These are phyloP conservation scores for Artemisia tridentata DNA, from an alignment of 129 eudicot genomes.

Conservation along the genomic window DNA sequence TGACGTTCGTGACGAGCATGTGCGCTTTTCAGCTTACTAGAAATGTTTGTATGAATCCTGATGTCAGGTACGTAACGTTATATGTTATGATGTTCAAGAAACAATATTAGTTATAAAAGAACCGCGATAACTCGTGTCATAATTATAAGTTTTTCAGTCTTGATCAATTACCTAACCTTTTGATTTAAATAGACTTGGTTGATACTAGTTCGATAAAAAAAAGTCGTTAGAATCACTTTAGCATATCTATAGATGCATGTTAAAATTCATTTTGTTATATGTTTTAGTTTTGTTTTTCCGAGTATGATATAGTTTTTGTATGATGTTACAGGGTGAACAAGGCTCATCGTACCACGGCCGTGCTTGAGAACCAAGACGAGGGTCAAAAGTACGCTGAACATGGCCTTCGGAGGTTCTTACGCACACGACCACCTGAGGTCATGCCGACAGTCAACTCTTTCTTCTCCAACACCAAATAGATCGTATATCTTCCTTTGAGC, in stretches of 20 bases:
- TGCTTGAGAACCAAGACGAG: conserved; percentile 76
- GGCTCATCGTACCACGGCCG: conserved; percentile 58
- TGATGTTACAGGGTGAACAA: conserved; percentile 53
- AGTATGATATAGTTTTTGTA: not conserved
- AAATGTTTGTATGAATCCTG: conserved; percentile 73
- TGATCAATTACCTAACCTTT: not conserved
- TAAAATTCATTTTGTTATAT: not conserved
- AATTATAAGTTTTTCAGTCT: not conserved
- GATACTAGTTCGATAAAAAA: no score
- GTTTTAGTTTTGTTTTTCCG: not conserved
- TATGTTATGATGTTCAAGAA: not conserved
- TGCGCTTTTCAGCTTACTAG: conserved; percentile 86
- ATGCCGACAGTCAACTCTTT: conserved; percentile 83
- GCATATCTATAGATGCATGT: not conserved
- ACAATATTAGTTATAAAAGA: no score
- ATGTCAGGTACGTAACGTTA: conserved; percentile 57
- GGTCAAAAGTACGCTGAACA: conserved; percentile 82
- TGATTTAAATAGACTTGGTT: no score
- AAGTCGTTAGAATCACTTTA: not conserved
- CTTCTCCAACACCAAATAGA: conserved; percentile 57
- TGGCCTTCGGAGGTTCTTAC: conserved; percentile 74
- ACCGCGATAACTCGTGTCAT: no score
- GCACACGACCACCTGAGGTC: conserved; percentile 75
- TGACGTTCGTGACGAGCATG: conserved; percentile 83
- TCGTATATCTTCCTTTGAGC: not conserved